These are phyloP conservation scores for Gonapodya prolifera DNA, from an alignment of 192 early-diverging fungal species.

Conservation along the genomic window DNA sequence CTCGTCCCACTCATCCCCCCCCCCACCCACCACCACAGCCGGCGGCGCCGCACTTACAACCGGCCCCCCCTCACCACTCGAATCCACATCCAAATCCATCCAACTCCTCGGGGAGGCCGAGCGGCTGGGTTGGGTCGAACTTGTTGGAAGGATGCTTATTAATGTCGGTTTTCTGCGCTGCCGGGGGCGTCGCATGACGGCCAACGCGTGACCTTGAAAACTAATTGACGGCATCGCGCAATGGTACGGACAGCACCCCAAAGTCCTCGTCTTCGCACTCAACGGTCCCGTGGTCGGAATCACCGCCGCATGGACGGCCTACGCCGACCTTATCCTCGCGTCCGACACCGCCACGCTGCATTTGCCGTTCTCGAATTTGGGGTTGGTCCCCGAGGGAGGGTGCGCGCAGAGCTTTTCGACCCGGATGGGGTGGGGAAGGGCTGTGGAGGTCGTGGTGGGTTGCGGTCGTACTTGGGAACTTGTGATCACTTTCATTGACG, in stretches of 20 bases:
- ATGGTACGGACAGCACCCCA: background rate
- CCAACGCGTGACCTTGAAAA: too few relatives aligned
- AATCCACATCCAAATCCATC: background rate
- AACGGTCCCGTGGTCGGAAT: slow-evolving; percentile 6
- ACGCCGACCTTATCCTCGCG: background rate
- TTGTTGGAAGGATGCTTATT: background rate
- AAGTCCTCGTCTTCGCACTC: slow-evolving; percentile 1
- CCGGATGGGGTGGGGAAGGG: background rate
- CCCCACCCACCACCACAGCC: background rate
- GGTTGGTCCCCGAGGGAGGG: background rate
- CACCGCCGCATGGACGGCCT: background rate
- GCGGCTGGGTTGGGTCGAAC: background rate
- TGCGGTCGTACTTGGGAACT: background rate
- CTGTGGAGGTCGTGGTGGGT: slow-evolving; percentile 1
- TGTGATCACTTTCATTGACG: background rate
- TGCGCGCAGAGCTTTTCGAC: background rate
- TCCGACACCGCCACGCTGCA: background rate
- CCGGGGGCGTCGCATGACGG: too few relatives aligned
- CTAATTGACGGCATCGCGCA: too few relatives aligned
- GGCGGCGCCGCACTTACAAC: background rate
- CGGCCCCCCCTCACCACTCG: background rate
- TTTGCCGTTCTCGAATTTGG: background rate
- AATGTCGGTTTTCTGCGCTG: too few relatives aligned
- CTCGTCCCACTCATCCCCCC: background rate
- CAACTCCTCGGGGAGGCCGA: slow-evolving; percentile 4